A percentile compares a stretch with the other conserved stretches of the same genome.
Conservation (phyloP, 78 protist genomes). For the Emiliania huxleyi region DNA sequence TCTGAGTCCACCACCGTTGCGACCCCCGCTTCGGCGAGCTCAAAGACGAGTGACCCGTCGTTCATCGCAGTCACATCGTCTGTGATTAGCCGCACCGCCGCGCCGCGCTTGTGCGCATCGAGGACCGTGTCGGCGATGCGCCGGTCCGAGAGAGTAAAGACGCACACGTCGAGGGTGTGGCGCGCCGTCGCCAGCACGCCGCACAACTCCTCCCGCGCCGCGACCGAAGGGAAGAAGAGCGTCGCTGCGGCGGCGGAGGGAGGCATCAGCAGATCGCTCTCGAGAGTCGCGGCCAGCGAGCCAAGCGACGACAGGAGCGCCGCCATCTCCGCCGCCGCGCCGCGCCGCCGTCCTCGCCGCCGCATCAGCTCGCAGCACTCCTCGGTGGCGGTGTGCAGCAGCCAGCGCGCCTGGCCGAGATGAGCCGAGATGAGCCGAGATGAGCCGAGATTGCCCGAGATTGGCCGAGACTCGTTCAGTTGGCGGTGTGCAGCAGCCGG, state of each 20-base stretch:
- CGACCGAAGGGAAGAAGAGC: background rate
- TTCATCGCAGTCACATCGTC: constrained; percentile 29
- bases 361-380: no score
- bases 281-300: background rate
- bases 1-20: background rate
- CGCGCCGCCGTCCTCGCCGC: no score
- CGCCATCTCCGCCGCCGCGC: no score
- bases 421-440: no score
- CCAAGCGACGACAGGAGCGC: background rate
- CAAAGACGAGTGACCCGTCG: constrained; percentile 28
- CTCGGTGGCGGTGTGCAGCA: no score
- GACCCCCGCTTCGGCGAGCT: constrained; percentile 32
- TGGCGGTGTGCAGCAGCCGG: no score
- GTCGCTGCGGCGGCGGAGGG: background rate
- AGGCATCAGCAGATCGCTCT: background rate
- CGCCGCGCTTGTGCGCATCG: constrained; percentile 17
- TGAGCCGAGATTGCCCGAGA: no score
- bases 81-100: constrained; percentile 39
- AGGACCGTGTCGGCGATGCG: background rate
- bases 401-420: no score
- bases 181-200: background rate
- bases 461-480: no score
- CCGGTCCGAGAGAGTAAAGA: constrained; percentile 37
- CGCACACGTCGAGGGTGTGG: constrained; percentile 45
- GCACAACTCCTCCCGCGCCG: background rate